Percentiles rank a stretch among this genome's conserved stretches.
Evolutionary conservation across 2,329 filamentous ascomycete genomes (phyloP).

Genomic region (Microascus cirrosus): DNA sequence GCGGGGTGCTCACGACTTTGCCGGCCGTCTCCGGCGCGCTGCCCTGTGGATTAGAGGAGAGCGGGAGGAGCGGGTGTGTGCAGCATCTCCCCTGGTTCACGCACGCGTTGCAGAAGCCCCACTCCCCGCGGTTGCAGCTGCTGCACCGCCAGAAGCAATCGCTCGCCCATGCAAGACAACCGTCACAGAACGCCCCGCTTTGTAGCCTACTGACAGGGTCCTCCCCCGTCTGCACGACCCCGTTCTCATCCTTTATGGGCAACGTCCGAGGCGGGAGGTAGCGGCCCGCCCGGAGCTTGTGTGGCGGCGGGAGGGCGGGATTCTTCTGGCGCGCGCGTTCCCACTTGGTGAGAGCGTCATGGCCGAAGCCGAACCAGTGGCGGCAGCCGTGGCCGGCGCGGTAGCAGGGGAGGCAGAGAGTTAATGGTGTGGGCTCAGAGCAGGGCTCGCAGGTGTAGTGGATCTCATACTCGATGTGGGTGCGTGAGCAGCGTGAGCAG

Average conservation of each 20-base stretch:
- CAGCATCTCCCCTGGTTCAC: slow-evolving; percentile 76
- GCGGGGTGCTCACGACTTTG: slow-evolving; percentile 19
- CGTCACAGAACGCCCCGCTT: slow-evolving; percentile 74
- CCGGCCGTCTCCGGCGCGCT: slow-evolving; percentile 26
- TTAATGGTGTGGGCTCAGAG: slow-evolving; percentile 54
- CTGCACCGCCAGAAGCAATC: slow-evolving; percentile 86
- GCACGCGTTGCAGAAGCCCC: slow-evolving; percentile 86
- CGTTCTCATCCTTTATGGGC: slow-evolving; percentile 26
- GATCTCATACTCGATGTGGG: slow-evolving; percentile 71
- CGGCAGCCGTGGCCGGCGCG: slow-evolving; percentile 64
- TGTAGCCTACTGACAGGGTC: slow-evolving; percentile 59
- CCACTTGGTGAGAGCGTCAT: slow-evolving; percentile 58
- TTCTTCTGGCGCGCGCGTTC: slow-evolving; percentile 36
- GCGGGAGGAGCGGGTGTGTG: slow-evolving; percentile 68
- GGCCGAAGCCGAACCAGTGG: slow-evolving; percentile 82
- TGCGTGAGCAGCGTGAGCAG: slow-evolving; percentile 59
- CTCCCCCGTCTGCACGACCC: slow-evolving; percentile 45
- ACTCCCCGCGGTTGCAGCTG: slow-evolving; percentile 80
- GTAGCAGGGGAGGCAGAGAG: slow-evolving; percentile 75
- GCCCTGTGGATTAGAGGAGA: slow-evolving; percentile 48
- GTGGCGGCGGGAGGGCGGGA: slow-evolving; percentile 33
- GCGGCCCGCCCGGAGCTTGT: slow-evolving; percentile 47
- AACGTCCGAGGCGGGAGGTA: slow-evolving; percentile 38
- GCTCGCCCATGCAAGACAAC: slow-evolving; percentile 63
- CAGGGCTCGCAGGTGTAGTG: slow-evolving; percentile 76